These are phyloP conservation scores for Anaeromyces robustus DNA, from an alignment of 192 early-diverging fungal genomes.

Conservation along the genomic window DNA sequence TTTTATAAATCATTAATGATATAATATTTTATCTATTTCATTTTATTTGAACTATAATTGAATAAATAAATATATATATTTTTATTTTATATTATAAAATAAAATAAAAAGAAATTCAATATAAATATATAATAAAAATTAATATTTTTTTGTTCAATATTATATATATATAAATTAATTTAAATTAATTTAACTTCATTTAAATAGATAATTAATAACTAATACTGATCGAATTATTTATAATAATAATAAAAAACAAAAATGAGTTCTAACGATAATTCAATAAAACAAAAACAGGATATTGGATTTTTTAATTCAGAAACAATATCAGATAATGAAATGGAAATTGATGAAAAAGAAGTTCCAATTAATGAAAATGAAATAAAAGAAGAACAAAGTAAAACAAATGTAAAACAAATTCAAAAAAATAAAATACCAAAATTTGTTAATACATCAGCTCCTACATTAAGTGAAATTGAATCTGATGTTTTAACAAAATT, in stretches of 20 bases:
- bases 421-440: neutral
- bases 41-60: too few species aligned
- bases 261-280: neutral
- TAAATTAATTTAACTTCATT: too few species aligned
- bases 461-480: constrained; percentile 15
- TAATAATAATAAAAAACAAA: neutral
- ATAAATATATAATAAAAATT: too few species aligned
- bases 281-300: neutral
- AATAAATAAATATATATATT: too few species aligned
- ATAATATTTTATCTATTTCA: too few species aligned
- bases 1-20: too few species aligned
- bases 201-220: too few species aligned
- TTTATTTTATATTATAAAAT: too few species aligned
- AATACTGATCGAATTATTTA: too few species aligned
- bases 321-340: neutral
- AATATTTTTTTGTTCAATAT: too few species aligned
- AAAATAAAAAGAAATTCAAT: too few species aligned
- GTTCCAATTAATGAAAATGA: neutral
- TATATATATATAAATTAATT: too few species aligned
- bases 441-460: neutral
- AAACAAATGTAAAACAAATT: neutral
- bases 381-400: neutral
- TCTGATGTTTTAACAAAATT: constrained; percentile 10
- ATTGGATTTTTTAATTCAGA: neutral
- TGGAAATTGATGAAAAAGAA: neutral